Evolutionary conservation across 1,284 basidiomycete genomes (phyloP).

Genomic region (Phellopilus nigrolimitatus): DNA sequence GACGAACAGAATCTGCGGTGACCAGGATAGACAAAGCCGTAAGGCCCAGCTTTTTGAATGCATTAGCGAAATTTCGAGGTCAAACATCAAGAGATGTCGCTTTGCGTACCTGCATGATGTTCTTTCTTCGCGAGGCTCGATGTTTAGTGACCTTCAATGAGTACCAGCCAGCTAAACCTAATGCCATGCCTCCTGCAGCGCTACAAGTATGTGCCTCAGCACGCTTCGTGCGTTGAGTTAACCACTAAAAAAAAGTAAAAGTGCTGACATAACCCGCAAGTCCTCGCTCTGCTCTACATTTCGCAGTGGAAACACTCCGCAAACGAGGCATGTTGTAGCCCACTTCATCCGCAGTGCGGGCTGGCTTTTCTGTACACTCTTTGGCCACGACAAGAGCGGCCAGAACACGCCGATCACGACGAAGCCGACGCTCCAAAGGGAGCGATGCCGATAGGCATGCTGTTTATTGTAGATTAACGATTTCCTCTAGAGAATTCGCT

Average conservation of each 20-base stretch:
- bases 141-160: conserved; percentile 3
- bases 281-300: conserved; percentile 74
- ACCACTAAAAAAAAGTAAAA: background rate
- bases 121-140: conserved; percentile 3
- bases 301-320: conserved; percentile 67
- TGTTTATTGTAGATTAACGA: conserved; percentile 28
- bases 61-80: conserved; percentile 24
- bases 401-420: conserved; percentile 61
- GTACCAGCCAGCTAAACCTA: conserved; percentile 8
- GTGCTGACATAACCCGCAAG: conserved; percentile 51
- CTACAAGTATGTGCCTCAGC: background rate
- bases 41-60: conserved; percentile 34
- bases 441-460: conserved; percentile 66
- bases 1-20: conserved; percentile 53
- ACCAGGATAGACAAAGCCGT: conserved; percentile 46
- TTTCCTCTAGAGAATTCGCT: background rate
- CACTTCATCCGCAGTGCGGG: conserved; percentile 39
- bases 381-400: conserved; percentile 53
- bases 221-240: too few relatives aligned
- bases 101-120: conserved; percentile 5
- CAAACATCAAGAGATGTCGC: background rate
- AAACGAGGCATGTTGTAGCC: conserved; percentile 49
- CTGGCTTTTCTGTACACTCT: conserved; percentile 29
- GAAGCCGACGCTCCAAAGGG: conserved; percentile 72
- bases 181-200: conserved; percentile 12